Conservation (phyloP, 108 stramenopile species). For the Phaeodactylum tricornutum region DNA sequence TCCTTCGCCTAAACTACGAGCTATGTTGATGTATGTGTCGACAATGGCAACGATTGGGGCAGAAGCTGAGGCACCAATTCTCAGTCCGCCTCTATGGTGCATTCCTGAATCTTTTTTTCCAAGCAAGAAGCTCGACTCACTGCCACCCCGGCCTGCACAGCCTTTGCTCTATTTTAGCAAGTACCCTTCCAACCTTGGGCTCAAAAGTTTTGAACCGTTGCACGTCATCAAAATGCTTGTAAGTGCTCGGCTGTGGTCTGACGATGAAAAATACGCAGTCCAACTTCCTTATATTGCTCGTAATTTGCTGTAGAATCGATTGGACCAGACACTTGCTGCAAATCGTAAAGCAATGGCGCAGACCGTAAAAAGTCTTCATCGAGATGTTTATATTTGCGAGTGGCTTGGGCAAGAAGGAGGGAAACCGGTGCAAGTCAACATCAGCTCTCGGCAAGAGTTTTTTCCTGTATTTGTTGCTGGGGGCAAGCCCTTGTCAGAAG, state of each 20-base stretch:
- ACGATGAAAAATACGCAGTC: too few species aligned
- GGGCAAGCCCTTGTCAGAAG: slow-evolving; percentile 36
- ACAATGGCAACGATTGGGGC: not conserved
- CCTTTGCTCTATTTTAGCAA: slow-evolving; percentile 52
- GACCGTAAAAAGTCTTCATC: slow-evolving; percentile 31
- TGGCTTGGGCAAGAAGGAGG: slow-evolving; percentile 32
- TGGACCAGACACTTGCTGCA: slow-evolving; percentile 49
- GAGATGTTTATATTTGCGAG: slow-evolving; percentile 74
- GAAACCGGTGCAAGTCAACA: not conserved
- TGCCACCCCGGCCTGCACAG: slow-evolving; percentile 66
- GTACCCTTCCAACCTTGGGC: slow-evolving; percentile 47
- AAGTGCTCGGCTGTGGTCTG: too few species aligned
- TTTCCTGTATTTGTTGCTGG: slow-evolving; percentile 70
- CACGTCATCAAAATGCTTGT: slow-evolving; percentile 59
- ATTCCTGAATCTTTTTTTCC: slow-evolving; percentile 73
- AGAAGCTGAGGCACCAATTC: slow-evolving; percentile 1
- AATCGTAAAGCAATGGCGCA: slow-evolving; percentile 33
- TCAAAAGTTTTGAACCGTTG: slow-evolving; percentile 50
- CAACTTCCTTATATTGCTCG: too few species aligned
- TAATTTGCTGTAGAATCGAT: too few species aligned
- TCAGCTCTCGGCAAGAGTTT: slow-evolving; percentile 19
- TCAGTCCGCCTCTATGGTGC: slow-evolving; percentile 57
- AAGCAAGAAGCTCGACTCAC: slow-evolving; percentile 56
- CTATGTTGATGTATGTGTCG: slow-evolving; percentile 51
- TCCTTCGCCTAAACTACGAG: slow-evolving; percentile 35